Conservation (phyloP, 805 yeast species). For the Ogataea ganodermae region DNA sequence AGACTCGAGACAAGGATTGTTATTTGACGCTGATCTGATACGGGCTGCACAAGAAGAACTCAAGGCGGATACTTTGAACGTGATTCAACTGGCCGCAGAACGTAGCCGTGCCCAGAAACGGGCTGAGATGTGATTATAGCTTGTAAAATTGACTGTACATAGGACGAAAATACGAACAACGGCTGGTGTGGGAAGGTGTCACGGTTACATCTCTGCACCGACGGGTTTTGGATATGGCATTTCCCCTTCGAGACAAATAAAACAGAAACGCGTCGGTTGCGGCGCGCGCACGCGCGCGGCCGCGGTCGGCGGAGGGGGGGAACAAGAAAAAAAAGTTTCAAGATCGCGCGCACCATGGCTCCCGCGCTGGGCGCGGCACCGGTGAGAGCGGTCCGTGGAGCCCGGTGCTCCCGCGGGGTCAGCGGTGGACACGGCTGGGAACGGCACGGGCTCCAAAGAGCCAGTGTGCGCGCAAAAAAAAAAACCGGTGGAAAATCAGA, state of each 20-base stretch:
- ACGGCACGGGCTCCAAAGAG: background rate
- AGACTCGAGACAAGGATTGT: slow-evolving; percentile 34
- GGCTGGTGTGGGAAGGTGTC: background rate
- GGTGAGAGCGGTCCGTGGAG: too few species aligned
- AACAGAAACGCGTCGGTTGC: background rate
- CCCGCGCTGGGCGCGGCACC: background rate
- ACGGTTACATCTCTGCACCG: background rate
- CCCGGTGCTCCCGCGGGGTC: too few species aligned
- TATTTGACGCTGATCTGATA: slow-evolving; percentile 32
- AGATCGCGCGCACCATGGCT: background rate
- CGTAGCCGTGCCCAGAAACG: slow-evolving; percentile 16
- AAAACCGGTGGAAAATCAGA: slow-evolving; percentile 3
- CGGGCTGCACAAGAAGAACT: slow-evolving; percentile 39
- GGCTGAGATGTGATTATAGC: background rate
- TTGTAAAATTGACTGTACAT: background rate
- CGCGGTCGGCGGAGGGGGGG: too few species aligned
- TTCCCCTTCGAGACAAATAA: slow-evolving; percentile 4
- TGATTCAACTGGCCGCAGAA: slow-evolving; percentile 32
- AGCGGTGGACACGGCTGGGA: background rate
- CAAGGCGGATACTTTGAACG: slow-evolving; percentile 30
- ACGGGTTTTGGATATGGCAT: background rate
- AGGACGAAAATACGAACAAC: too few species aligned
- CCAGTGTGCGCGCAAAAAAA: slow-evolving; percentile 1
- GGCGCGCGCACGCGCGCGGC: background rate
- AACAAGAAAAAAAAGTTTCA: background rate